phyloP scores from a whole-genome alignment of 768 basidiomycete species.

The Clavaria fumosa region DNA sequence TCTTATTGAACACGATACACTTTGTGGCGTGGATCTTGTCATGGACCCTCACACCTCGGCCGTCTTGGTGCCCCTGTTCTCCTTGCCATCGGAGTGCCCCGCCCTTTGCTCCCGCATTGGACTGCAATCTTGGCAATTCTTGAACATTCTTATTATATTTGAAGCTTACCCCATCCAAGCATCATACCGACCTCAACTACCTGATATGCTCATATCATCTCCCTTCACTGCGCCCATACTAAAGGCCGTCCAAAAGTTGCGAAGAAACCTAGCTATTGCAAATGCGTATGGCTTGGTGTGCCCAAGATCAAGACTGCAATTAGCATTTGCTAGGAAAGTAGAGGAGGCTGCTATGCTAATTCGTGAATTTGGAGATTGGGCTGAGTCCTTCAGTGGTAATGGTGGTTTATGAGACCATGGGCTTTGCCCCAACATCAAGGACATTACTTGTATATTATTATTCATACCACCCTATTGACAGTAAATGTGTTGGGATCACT shows the following conservation, averaged over 20 bases:
- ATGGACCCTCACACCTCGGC: constrained; percentile 47
- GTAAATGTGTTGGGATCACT: no score
- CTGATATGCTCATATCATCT: constrained; percentile 16
- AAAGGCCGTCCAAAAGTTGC: constrained; percentile 54
- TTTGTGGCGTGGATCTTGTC: constrained; percentile 50
- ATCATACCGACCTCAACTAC: constrained; percentile 17
- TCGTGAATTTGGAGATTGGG: constrained; percentile 43
- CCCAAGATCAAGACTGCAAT: constrained; percentile 26
- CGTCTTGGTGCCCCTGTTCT: constrained; percentile 30
- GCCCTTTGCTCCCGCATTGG: constrained; percentile 29
- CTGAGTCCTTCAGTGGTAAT: no score
- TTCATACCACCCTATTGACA: no score
- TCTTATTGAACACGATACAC: constrained; percentile 47
- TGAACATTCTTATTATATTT: constrained; percentile 40
- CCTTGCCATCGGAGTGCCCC: constrained; percentile 35
- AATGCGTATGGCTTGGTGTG: constrained; percentile 43
- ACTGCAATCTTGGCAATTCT: constrained; percentile 48
- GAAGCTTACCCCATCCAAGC: constrained; percentile 44
- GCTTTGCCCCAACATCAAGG: no score
- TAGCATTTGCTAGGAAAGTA: constrained; percentile 49
- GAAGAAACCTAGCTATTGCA: constrained; percentile 43
- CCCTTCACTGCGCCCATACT: constrained; percentile 53
- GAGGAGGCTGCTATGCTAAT: constrained; percentile 40
- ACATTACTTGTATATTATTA: no score
- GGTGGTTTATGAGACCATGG: no score